Conservation (phyloP, 1,139 yeast genomes). For the Lodderomyces orthopsilosis region DNA sequence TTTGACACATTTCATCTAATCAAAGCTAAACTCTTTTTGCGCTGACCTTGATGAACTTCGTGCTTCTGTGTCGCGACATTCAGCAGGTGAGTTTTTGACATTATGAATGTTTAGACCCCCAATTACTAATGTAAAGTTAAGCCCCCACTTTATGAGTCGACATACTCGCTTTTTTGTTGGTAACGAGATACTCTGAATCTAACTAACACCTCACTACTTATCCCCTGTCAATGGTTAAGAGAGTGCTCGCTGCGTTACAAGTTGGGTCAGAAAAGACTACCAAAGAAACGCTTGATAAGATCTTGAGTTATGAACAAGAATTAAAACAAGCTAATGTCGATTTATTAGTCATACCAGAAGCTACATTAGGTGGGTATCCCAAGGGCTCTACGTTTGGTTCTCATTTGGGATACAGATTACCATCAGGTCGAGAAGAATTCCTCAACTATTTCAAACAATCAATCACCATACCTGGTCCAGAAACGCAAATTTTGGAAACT, state of each 20-base stretch:
- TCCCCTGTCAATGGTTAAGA: not conserved
- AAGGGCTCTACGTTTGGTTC: not conserved
- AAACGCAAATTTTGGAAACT: not conserved
- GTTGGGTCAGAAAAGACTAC: not conserved
- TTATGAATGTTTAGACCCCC: too few species aligned
- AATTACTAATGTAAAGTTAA: too few species aligned
- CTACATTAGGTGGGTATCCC: not conserved
- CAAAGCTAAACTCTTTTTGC: too few species aligned
- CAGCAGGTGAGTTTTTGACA: too few species aligned
- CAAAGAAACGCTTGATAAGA: not conserved
- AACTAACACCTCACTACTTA: too few species aligned
- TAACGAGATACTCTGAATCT: too few species aligned
- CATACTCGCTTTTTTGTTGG: too few species aligned
- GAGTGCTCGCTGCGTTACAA: conserved; percentile 1
- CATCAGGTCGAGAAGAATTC: not conserved
- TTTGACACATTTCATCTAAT: too few species aligned
- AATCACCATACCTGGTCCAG: not conserved
- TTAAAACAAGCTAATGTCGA: not conserved
- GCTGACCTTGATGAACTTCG: too few species aligned
- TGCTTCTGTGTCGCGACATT: too few species aligned
- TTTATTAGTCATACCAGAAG: not conserved
- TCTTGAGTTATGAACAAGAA: not conserved
- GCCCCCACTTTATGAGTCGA: too few species aligned
- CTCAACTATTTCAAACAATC: not conserved
- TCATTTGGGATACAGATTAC: not conserved